Base-by-base conservation (phyloP, 768 basidiomycete species). In the Suillus fuscotomentosus region DNA sequence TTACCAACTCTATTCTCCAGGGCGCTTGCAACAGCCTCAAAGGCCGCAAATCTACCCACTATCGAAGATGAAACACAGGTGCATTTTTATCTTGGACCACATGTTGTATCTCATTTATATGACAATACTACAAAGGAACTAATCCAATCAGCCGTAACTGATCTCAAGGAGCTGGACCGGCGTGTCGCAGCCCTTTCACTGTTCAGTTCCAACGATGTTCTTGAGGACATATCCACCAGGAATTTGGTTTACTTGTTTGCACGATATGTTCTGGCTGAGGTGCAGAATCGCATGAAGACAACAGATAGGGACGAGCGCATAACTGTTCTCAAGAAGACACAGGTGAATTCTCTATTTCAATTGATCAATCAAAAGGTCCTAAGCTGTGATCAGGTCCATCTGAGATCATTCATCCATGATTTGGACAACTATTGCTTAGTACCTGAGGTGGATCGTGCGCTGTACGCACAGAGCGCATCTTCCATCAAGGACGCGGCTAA, bases 151-250 rank as follows among this genome's bases (percentile, higher is more conserved):
- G 80, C 86, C 50, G 72, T 90, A 60, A 72, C 75, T 8, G 86
- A 92, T 77, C 78, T 95, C 38, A 77, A 78, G 31, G 76, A 78
- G 50, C 75, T 91, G 45, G 77, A 80, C 54, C 77, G 81, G 39
- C 83, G 86, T 31, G 81, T 94, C 62, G 68, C 81, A 31, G 82
- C 81, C 45, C 79, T 95, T 51, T 84, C 86, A 0, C 76, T 96
- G 42, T 94, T 96, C 78, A 95, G 93, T 64, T 80, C 88, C 4
- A 96, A 96, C 70, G 94, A 97, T 71, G 81, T 81, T 0, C 78
- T 95, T 20, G 90, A 94, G 53, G 94, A 97, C 73, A 87, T 97
- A 62, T 81, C 90, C 3, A 93, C 94, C 2, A 77, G 81, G 41
- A 87, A 95, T 77, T 77, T 95, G 42, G 77, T 89, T 2, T 95